A percentile compares a stretch with the other conserved stretches of the same genome.
Conservation (phyloP, 1,284 basidiomycete genomes). For the Athelia sp. region DNA sequence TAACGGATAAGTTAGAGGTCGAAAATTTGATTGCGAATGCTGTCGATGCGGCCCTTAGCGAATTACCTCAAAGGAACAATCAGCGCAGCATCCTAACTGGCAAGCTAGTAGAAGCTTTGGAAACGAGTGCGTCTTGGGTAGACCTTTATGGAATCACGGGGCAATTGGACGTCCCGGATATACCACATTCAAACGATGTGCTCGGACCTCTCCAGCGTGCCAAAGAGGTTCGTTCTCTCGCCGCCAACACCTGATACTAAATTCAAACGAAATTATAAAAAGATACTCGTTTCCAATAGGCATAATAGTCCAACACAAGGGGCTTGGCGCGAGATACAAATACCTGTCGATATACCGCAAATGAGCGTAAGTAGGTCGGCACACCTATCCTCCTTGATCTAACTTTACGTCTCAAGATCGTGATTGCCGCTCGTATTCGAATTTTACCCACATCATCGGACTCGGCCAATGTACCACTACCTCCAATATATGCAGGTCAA, state of each 20-base stretch:
- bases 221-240: slow-evolving; percentile 30
- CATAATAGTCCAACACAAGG: slow-evolving; percentile 31
- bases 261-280: background rate
- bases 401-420: slow-evolving; percentile 40
- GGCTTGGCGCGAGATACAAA: slow-evolving; percentile 65
- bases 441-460: slow-evolving; percentile 35
- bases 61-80: slow-evolving; percentile 22
- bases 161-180: slow-evolving; percentile 53
- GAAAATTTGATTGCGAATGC: slow-evolving; percentile 51
- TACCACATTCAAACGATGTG: slow-evolving; percentile 27
- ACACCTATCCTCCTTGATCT: background rate
- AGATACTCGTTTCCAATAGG: slow-evolving; percentile 39
- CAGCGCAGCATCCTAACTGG: slow-evolving; percentile 39
- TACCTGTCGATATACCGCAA: slow-evolving; percentile 79
- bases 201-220: slow-evolving; percentile 30
- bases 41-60: slow-evolving; percentile 36
- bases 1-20: slow-evolving; percentile 41
- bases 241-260: background rate
- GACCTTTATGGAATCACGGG: slow-evolving; percentile 64
- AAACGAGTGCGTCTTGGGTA: slow-evolving; percentile 60
- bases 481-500: slow-evolving; percentile 71
- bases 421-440: slow-evolving; percentile 60
- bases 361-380: slow-evolving; percentile 55
- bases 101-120: slow-evolving; percentile 53
- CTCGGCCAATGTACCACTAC: slow-evolving; percentile 19